Percentiles rank a stretch among this genome's conserved stretches.
These are phyloP conservation scores for Hansenula anomala DNA, from an alignment of 1,139 yeast species.

Conservation along the genomic window DNA sequence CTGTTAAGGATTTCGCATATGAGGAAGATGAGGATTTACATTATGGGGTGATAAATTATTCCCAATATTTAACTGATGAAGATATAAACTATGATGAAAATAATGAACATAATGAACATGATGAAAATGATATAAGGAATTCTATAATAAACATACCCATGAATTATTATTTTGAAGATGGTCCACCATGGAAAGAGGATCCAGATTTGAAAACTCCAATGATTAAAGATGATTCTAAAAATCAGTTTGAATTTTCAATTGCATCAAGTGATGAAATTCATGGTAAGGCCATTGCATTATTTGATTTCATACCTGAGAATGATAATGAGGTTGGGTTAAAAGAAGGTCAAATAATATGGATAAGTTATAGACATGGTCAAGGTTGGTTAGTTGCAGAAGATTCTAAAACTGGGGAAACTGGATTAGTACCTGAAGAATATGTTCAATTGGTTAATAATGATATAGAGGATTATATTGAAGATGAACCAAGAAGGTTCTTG, in stretches of 20 bases:
- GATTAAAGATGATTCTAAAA: slow-evolving; percentile 25
- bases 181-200: slow-evolving; percentile 30
- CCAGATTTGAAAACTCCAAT: slow-evolving; percentile 23
- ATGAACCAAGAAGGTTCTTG: slow-evolving; percentile 42
- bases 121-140: slow-evolving; percentile 5
- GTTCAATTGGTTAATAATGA: slow-evolving; percentile 51
- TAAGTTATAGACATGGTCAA: slow-evolving; percentile 90
- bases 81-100: slow-evolving; percentile 7
- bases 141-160: slow-evolving; percentile 5
- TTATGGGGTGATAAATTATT: slow-evolving; percentile 38
- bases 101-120: slow-evolving; percentile 11
- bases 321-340: slow-evolving; percentile 79
- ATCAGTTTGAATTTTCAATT: slow-evolving; percentile 27
- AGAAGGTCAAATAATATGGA: slow-evolving; percentile 84
- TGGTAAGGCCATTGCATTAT: slow-evolving; percentile 75
- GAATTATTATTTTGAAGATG: slow-evolving; percentile 19
- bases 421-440: slow-evolving; percentile 93
- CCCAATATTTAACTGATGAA: slow-evolving; percentile 1
- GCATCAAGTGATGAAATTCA: slow-evolving; percentile 36
- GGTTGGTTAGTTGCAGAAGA: slow-evolving; percentile 98
- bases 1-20: slow-evolving; percentile 78
- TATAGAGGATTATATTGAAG: slow-evolving; percentile 31
- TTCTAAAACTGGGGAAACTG: slow-evolving; percentile 74
- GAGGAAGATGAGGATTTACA: slow-evolving; percentile 60
- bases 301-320: slow-evolving; percentile 88